Conservation (phyloP, 2,329 filamentous ascomycete species). For the Ophiosphaerella narmari region DNA sequence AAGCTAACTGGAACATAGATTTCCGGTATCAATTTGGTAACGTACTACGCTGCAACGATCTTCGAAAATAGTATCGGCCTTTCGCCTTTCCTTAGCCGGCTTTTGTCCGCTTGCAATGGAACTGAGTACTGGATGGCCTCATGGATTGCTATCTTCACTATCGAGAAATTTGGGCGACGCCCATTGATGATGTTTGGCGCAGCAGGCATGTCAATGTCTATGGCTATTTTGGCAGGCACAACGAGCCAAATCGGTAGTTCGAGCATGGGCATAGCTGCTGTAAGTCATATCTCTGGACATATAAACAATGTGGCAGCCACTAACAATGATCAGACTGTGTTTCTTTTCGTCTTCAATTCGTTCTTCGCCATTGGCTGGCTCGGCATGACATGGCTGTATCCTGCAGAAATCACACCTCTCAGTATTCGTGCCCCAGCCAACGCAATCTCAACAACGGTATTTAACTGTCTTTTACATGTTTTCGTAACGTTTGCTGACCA, state of each 20-base stretch:
- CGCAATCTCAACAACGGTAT: slow-evolving; percentile 73
- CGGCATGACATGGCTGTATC: slow-evolving; percentile 65
- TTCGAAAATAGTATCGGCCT: slow-evolving; percentile 49
- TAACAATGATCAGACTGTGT: slow-evolving; percentile 62
- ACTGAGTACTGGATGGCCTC: slow-evolving; percentile 49
- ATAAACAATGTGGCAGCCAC: neutral
- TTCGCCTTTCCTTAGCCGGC: slow-evolving; percentile 39
- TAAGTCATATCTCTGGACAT: slow-evolving; percentile 51
- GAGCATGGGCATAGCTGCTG: slow-evolving; percentile 45
- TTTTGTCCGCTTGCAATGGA: slow-evolving; percentile 49
- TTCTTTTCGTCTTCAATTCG: slow-evolving; percentile 91
- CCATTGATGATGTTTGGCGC: slow-evolving; percentile 47
- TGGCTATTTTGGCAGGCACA: slow-evolving; percentile 42
- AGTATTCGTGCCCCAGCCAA: slow-evolving; percentile 88
- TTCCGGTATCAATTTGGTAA: slow-evolving; percentile 45
- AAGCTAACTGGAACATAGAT: slow-evolving; percentile 55
- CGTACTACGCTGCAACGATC: slow-evolving; percentile 51
- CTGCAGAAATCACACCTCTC: slow-evolving; percentile 84
- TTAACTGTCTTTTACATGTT: slow-evolving; percentile 47
- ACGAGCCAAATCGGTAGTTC: slow-evolving; percentile 32
- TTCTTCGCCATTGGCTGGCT: slow-evolving; percentile 86
- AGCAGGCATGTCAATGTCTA: slow-evolving; percentile 40
- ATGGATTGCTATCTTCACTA: slow-evolving; percentile 50
- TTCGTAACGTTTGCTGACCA: too few relatives aligned
- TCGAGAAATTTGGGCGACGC: slow-evolving; percentile 45